Percentiles rank a stretch among this genome's conserved stretches.
Conservation (phyloP, 495 filamentous ascomycete species). For the Penicillium salamii region DNA sequence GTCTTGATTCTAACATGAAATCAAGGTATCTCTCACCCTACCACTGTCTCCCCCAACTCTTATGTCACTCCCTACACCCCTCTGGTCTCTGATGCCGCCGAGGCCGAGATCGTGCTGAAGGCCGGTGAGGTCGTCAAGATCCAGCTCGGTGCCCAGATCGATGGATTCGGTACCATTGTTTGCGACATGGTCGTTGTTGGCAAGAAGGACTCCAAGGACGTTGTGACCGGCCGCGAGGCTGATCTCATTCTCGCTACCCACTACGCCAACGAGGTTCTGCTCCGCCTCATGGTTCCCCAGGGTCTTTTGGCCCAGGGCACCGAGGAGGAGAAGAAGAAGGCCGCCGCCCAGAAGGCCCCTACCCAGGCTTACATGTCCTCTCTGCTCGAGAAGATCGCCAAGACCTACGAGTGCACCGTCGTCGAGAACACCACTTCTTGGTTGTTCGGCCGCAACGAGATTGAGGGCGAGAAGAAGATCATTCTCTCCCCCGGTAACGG, state of each 20-base stretch:
- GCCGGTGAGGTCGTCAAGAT: slow-evolving; percentile 87
- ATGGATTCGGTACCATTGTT: slow-evolving; percentile 94
- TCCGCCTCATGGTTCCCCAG: slow-evolving; percentile 85
- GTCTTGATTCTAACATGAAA: slow-evolving; percentile 16
- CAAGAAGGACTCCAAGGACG: slow-evolving; percentile 55
- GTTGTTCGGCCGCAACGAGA: slow-evolving; percentile 93
- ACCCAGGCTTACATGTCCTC: slow-evolving; percentile 81
- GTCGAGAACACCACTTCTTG: slow-evolving; percentile 98
- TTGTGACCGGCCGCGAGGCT: slow-evolving; percentile 68
- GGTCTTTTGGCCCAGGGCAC: slow-evolving; percentile 78
- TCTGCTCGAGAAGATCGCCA: slow-evolving; percentile 86
- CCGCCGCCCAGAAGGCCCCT: slow-evolving; percentile 72
- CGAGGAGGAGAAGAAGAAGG: slow-evolving; percentile 93
- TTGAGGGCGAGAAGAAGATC: slow-evolving; percentile 98
- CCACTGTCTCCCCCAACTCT: slow-evolving; percentile 89
- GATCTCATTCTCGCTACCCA: slow-evolving; percentile 88
- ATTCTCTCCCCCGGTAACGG: slow-evolving; percentile 81
- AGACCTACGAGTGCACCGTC: slow-evolving; percentile 85
- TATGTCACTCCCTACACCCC: slow-evolving; percentile 98
- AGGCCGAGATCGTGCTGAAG: slow-evolving; percentile 76
- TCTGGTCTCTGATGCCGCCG: slow-evolving; percentile 75
- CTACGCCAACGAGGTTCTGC: slow-evolving; percentile 92
- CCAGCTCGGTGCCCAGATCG: slow-evolving; percentile 96
- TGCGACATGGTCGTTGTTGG: slow-evolving; percentile 84
- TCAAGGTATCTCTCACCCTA: slow-evolving; percentile 84